Evolutionary conservation across 495 filamentous ascomycete genomes (phyloP), one percentile per base, ranked within the genome.

Genomic region (Saxispiralis lemnorum): DNA sequence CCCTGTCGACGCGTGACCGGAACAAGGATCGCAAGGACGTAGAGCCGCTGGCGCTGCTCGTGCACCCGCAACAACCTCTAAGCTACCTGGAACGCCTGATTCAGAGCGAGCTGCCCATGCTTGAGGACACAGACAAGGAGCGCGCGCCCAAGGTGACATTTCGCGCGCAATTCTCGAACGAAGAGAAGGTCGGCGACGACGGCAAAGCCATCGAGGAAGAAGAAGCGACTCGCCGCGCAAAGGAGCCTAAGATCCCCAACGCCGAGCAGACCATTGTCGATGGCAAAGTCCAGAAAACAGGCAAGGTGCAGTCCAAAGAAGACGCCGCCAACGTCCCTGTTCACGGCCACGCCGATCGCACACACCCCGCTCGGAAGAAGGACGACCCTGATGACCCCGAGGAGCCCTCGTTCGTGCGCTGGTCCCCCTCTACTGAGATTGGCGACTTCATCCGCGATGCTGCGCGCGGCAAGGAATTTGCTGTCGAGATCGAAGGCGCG

Each of bases 361-460:
- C 48, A 35, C 14, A 54, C 45, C 39, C 40, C 31, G 24, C 24
- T 4, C 24, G 24, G 5, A 28, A 28, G 24, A 4, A 28, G 24
- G 24, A 28, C 24, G 24, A 28, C 24, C 40, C 21, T 6, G 43
- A 12, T 0, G 33, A 53, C 14, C 47, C 31, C 30, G 36, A 31
- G 30, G 51, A 54, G 30, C 59, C 52, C 35, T 66, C 71, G 17
- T 87, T 86, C 63, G 83, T 93, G 0, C 80, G 85, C n/a, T 96
- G 88, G 88, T 85, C 80, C 15, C 72, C 74, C 32, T 77, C 75
- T 13, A 94, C 87, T 9, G 88, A 95, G 52, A 77, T 96, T 20
- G 88, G 87, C 9, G 87, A 95, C 62, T 96, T 96, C 59, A 84
- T 96, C 47, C 81, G 84, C 4, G 88, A 94, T 53, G 87, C 88